Base-by-base conservation (phyloP, 306 rosid genomes). In the Pyrus pyrifolia region DNA sequence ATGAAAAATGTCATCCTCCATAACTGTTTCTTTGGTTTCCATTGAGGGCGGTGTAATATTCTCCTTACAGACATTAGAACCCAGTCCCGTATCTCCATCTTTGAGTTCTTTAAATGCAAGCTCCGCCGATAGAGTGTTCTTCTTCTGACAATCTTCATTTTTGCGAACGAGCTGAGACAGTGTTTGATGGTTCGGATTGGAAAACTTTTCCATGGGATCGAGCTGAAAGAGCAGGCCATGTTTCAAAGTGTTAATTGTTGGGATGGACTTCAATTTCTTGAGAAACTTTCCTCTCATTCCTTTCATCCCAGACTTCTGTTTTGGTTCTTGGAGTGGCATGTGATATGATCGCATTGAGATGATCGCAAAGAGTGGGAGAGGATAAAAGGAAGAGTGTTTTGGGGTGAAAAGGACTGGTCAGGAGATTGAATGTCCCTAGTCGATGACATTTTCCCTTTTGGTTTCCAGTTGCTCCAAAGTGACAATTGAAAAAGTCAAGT, bases 241-340 rank as follows among this genome's bases (percentile, higher is more conserved):
- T 80, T 85, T 93, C 45, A 83, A 78, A 75, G 84, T 86, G 75
- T 74, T 80, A 51, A 85, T 71, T 67, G 92, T 81, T 68, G 83
- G 91, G 75, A 86, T 72, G 89, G 86, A 81, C 83, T 85, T 89
- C 63, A 90, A 63, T 77, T 90, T 91, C 83, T 78, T 90, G 23
- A 86, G 76, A 74, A 91, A 46, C 29, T 62, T 91, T 27, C 86
- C 87, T 72, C 86, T 87, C 88, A 88, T 86, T 83, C 81, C 88
- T 82, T 74, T 83, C 85, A 84, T 81, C 45, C 77, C 73, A 35
- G 17, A 59, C 35, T 13, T 44, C 46, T 71, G 79, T 57, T 82
- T 61, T 70, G 25, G 63, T 71, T 75, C 75, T 66, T 73, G 68
- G 65, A 74, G 77, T 42, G 62, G 81, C 86, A 83, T 83, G 85